Base-by-base conservation (phyloP, 768 basidiomycete genomes). In the Russula brevipes region DNA sequence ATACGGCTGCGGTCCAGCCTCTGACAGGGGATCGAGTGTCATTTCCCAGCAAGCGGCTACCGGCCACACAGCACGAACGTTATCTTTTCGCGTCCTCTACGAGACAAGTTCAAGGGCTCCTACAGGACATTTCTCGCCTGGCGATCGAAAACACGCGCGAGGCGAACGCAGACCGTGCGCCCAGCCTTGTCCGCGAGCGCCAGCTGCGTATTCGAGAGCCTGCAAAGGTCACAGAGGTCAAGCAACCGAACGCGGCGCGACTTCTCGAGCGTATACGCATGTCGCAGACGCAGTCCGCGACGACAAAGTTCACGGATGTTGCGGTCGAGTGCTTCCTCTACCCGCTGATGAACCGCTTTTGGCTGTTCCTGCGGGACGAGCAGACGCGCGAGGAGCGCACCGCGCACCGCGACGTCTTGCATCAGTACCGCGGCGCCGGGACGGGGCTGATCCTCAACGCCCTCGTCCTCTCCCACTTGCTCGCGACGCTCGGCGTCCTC, bases 301-400 rank as follows among this genome's bases (percentile, higher is more conserved):
- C n/a, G 52, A 68, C 74, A 36, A 77, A 81, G 2, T 89, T 88
- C 70, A 84, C 83, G 19, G 80, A 83, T 57, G 76, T 98, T 33
- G 93, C 94, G 0, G 90, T 90, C 0, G 92, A 94, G 70, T 86
- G 76, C 74, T 98, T 98, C 76, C 82, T 97, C 55, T 83, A 87
- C 63, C 97, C 97, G 0, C 78, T 98, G 57, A 82, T 98, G 75
- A 89, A 94, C 68, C 84, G 87, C n/a, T 97, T 98, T 75, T 99
- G 94, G 94, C 71, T 81, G n/a, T 92, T 95, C 75, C 82, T 97
- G 50, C 84, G 90, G 7, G 93, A 96, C 68, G 87, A 91, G 69
- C 85, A 89, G 68, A 79, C 82, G 2, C 81, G 91, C 42, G 89
- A 93, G 70, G 81, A 84, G 56, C 81, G 90, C 46, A 87, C 87